Base-by-base conservation (phyloP, 257 asterid species). In the Fraxinus americana region DNA sequence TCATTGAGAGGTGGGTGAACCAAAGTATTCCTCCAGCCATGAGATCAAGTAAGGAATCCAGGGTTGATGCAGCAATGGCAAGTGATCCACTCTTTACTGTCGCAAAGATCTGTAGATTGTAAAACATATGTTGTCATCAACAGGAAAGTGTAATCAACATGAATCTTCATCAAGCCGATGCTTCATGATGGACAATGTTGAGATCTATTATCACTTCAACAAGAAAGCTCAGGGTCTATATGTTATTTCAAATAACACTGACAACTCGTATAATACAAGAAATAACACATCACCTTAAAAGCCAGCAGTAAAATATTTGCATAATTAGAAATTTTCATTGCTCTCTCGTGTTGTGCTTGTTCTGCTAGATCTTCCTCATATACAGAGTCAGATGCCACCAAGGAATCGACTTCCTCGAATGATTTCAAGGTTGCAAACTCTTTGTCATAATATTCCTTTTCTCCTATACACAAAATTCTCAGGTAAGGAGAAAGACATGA, bases 1-100 rank as follows among this genome's bases (percentile, higher is more conserved):
- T 91, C 99, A 94, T 92, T 1, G 98, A 85, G 13, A 90, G 82
- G 85, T 94, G 98, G 67, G 93, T 86, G 67, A 94, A 86, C 99
- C 99, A 94, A 32, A 94, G 91, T 81, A 94, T 92, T 76, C 91
- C 98, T 76, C 98, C 99, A 52, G 99, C 99, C 95, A 94, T 85
- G 50, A 94, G 93, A 91, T 94, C 99, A 23, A 94, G 98, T 66
- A 94, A 90, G 1, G 99, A 94, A 86, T 94, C 99, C 80, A 94
- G 82, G 70, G 99, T 94, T 3, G 99, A 94, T 14, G 99, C 99
- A 48, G 99, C 99, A 79, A 94, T 89, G 73, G 99, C 99, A 67
- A 94, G 79, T 1, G 99, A 94, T 27, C 98, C 90, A 71, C 92
- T 94, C 84, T 88, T 88, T 73, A 91, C 78, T 0, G 98, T 92